A percentile compares a stretch with the other conserved stretches of the same genome.
phyloP scores from a whole-genome alignment of 176 grass and related monocot genomes.

The Lolium perenne region DNA sequence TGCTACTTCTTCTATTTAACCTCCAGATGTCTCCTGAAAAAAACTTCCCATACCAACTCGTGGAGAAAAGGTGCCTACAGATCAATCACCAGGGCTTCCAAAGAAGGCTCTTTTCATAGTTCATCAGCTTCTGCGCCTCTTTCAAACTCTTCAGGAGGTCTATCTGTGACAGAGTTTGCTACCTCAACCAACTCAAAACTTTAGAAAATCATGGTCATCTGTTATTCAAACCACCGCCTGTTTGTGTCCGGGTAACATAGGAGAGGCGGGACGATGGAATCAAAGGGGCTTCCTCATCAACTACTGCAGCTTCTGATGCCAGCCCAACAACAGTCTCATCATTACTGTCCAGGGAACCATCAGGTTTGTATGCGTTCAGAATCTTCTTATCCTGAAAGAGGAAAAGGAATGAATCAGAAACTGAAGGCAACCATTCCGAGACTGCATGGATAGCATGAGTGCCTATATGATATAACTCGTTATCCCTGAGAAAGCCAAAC shows the following conservation, averaged over 20 bases:
- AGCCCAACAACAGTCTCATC: conserved; percentile 44
- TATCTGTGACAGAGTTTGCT: conserved; percentile 34
- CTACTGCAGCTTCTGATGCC: conserved; percentile 54
- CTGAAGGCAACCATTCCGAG: neutral
- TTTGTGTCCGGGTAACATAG: conserved; percentile 80
- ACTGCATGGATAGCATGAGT: neutral
- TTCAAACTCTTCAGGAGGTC: conserved; percentile 5
- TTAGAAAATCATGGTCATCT: conserved; percentile 57
- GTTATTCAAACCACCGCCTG: conserved; percentile 52
- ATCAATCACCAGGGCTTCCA: conserved; percentile 15
- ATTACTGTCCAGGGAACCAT: conserved; percentile 50
- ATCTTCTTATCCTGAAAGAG: conserved; percentile 76
- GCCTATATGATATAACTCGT: neutral
- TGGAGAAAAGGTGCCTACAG: neutral
- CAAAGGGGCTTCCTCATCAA: conserved; percentile 84
- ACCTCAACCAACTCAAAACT: conserved; percentile 41
- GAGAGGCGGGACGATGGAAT: conserved; percentile 69
- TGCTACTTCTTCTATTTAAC: conserved; percentile 23
- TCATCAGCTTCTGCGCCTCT: conserved; percentile 34
- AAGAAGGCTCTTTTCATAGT: conserved; percentile 1
- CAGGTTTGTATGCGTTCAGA: conserved; percentile 55
- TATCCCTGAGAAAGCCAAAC: conserved; percentile 7
- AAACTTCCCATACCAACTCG: neutral
- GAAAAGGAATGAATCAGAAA: conserved; percentile 6
- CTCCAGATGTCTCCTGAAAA: conserved; percentile 20